Evolutionary conservation across 225 moss, liverwort and hornwort genomes (phyloP), one percentile per base, ranked within the genome.

Genomic region (Thuidium tamariscinum): DNA sequence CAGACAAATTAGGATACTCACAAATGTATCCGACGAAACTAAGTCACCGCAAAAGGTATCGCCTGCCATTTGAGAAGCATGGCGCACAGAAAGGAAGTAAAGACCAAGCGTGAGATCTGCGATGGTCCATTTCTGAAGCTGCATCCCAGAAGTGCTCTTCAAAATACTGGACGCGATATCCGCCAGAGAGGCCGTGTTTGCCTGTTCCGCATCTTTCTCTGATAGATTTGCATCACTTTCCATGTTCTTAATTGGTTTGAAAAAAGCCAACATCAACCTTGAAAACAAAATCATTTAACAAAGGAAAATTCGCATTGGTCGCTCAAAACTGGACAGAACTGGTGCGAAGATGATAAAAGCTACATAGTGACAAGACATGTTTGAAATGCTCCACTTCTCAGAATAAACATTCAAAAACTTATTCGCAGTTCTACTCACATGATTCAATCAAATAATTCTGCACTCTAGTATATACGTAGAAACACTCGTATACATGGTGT

Each of bases 91-190:
- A 79, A 98, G 95, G 76, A 95, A 90, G 93, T 97, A 98, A 57
- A 98, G 95, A 80, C 98, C 98, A 66, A 98, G 94, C 9, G 97
- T 98, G 80, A 98, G 95, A 83, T 98, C 98, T 52, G 91, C 92
- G 86, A 97, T 93, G 85, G 92, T 91, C 98, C 98, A 98, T 86
- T 95, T 92, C 79, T 95, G 93, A 93, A 98, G 93, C 87, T 96
- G 93, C 98, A 98, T 95, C 39, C 97, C 95, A 68, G 95, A 95
- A 57, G 95, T 93, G 90, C 95, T 97, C 88, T 91, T 95, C 85
- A 95, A 52, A 60, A 98, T 94, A 88, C 92, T 94, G 26, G 94
- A 80, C 81, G 95, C 97, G 82, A 98, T 93, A 83, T 96, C 95
- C 84, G 92, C 91, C 82, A 97, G 81, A 60, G 95, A 95, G 63